These are phyloP conservation scores for Podila epigama DNA, from an alignment of 192 early-diverging fungal genomes.

Conservation along the genomic window DNA sequence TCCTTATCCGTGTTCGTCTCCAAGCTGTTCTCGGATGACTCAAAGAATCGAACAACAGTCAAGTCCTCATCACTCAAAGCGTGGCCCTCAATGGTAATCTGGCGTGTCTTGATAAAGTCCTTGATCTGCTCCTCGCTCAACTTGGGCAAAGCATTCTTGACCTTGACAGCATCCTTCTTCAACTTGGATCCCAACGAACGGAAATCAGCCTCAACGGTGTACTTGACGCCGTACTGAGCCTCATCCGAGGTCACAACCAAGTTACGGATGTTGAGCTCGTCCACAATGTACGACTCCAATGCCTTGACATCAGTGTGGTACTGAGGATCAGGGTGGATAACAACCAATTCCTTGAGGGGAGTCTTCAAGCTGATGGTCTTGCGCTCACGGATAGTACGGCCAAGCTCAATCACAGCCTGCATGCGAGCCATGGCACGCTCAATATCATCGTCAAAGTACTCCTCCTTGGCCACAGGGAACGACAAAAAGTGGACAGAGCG, in stretches of 20 bases:
- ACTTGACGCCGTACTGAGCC: constrained; percentile 90
- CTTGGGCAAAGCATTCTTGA: constrained; percentile 83
- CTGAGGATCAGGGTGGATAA: constrained; percentile 87
- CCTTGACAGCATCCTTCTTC: constrained; percentile 86
- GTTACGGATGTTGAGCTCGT: constrained; percentile 92
- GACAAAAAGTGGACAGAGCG: constrained; percentile 94
- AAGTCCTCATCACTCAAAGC: constrained; percentile 83
- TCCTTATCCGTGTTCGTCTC: constrained; percentile 83
- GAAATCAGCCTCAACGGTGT: constrained; percentile 89
- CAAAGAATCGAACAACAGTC: constrained; percentile 87
- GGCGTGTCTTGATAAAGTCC: constrained; percentile 72
- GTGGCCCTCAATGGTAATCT: constrained; percentile 82
- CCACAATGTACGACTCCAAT: constrained; percentile 87
- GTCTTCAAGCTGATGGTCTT: constrained; percentile 94
- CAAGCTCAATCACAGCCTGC: constrained; percentile 97
- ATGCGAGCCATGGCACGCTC: constrained; percentile 95
- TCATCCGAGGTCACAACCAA: constrained; percentile 92
- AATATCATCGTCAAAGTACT: constrained; percentile 96
- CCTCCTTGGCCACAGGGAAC: constrained; percentile 91
- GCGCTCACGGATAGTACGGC: constrained; percentile 89
- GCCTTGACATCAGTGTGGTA: constrained; percentile 87
- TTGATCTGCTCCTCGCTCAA: constrained; percentile 82
- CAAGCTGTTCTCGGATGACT: constrained; percentile 67
- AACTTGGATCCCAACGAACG: constrained; percentile 90
- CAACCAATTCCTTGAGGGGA: constrained; percentile 90